Percentiles rank a stretch among this genome's conserved stretches.
Conservation (phyloP, 306 rosid species). For the Albizia julibrissin region DNA sequence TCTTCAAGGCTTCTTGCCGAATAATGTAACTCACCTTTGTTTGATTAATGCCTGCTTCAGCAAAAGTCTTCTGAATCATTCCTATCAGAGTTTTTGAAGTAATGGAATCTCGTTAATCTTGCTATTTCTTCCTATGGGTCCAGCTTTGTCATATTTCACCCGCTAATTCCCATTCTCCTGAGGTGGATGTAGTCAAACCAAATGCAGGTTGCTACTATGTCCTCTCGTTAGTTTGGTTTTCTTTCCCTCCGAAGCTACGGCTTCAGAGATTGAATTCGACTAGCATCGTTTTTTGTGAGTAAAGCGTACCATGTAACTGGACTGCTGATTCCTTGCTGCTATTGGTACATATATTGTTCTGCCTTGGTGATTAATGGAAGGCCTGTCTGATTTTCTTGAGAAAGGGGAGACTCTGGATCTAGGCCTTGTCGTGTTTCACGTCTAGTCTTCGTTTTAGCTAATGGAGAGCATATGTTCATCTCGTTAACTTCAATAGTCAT, state of each 20-base stretch:
- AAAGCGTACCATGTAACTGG: conserved; percentile 35
- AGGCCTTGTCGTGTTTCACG: conserved; percentile 20
- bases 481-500: conserved; percentile 18
- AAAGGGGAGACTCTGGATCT: neutral
- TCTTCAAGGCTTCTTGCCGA: conserved; percentile 28
- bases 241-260: conserved; percentile 25
- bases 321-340: neutral
- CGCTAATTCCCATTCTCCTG: conserved; percentile 36
- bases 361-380: neutral
- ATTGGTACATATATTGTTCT: neutral
- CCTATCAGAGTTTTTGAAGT: conserved; percentile 37
- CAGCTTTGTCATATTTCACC: conserved; percentile 24
- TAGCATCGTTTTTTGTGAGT: conserved; percentile 28
- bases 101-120: conserved; percentile 75
- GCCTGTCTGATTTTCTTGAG: conserved; percentile 5
- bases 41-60: conserved; percentile 48
- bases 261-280: conserved; percentile 31
- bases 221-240: conserved; percentile 53
- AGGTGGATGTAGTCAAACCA: conserved; percentile 10
- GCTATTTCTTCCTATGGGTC: conserved; percentile 19
- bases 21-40: conserved; percentile 65
- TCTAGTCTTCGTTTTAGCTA: conserved; percentile 42
- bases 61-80: conserved; percentile 48
- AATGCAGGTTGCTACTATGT: conserved; percentile 51
- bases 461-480: conserved; percentile 29